Conservation (phyloP, 495 filamentous ascomycete genomes). For the Barbatosphaeria neglecta region DNA sequence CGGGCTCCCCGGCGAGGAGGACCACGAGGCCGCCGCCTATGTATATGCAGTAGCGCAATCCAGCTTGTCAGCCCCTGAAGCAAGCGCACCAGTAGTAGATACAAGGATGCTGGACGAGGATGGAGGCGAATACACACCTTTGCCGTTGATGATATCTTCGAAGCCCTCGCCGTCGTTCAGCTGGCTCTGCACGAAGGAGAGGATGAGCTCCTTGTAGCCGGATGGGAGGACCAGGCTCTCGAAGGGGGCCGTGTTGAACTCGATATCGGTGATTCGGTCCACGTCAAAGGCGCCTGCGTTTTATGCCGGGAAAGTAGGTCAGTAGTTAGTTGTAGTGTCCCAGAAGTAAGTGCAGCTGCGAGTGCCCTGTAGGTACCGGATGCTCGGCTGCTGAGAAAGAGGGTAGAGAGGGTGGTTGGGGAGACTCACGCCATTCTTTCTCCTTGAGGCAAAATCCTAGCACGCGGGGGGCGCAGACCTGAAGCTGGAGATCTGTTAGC, state of each 20-base stretch:
- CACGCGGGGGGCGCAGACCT: slow-evolving; percentile 16
- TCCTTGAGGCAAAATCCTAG: slow-evolving; percentile 20
- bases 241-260: slow-evolving; percentile 38
- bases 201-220: slow-evolving; percentile 35
- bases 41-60: too few relatives aligned
- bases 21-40: slow-evolving; percentile 3
- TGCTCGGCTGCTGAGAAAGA: too few relatives aligned
- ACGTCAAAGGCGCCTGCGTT: slow-evolving; percentile 13
- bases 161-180: slow-evolving; percentile 16
- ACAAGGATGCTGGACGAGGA: not conserved
- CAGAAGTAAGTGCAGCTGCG: too few relatives aligned
- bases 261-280: slow-evolving; percentile 19
- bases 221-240: slow-evolving; percentile 36
- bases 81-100: not conserved
- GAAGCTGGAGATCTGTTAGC: slow-evolving; percentile 5
- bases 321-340: too few relatives aligned
- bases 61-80: not conserved
- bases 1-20: slow-evolving; percentile 1
- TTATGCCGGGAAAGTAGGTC: not conserved
- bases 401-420: too few relatives aligned
- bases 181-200: slow-evolving; percentile 29
- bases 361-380: too few relatives aligned
- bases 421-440: slow-evolving; percentile 18
- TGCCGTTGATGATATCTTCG: slow-evolving; percentile 30
- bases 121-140: slow-evolving; percentile 16